Evolutionary conservation across 108 stramenopile species (phyloP).

Genomic region (Fistulifera pelliculosa): DNA sequence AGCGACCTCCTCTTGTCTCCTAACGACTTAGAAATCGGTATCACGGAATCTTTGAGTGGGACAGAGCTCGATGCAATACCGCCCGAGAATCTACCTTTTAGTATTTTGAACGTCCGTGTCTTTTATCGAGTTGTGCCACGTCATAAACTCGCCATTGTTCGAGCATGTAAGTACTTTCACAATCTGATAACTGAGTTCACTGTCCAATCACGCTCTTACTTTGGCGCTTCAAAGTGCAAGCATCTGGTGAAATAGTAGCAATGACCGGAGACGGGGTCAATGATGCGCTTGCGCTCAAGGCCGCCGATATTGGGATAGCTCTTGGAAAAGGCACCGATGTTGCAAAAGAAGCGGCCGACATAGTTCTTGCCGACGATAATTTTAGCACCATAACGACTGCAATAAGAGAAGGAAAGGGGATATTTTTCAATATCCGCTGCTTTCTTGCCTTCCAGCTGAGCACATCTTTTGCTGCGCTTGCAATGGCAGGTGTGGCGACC

Average conservation of each 20-base stretch:
- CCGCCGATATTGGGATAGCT: slow-evolving; percentile 96
- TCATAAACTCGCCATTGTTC: slow-evolving; percentile 92
- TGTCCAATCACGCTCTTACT: too few relatives aligned
- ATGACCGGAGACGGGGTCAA: slow-evolving; percentile 93
- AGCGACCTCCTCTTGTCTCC: slow-evolving; percentile 20
- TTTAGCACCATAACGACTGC: slow-evolving; percentile 87
- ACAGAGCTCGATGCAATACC: slow-evolving; percentile 74
- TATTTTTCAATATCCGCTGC: slow-evolving; percentile 98
- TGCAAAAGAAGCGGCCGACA: slow-evolving; percentile 95
- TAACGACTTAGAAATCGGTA: slow-evolving; percentile 18
- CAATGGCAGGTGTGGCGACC: slow-evolving; percentile 86
- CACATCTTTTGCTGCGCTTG: slow-evolving; percentile 91
- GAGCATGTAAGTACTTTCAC: slow-evolving; percentile 47
- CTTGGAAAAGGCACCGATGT: slow-evolving; percentile 98
- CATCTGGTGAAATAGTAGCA: slow-evolving; percentile 87
- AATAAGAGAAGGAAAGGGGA: slow-evolving; percentile 93
- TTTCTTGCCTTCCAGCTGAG: slow-evolving; percentile 93
- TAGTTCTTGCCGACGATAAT: slow-evolving; percentile 90
- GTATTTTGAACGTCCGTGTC: slow-evolving; percentile 70
- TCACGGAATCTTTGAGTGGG: slow-evolving; percentile 46
- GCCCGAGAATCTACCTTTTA: slow-evolving; percentile 43
- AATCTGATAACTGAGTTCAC: too few relatives aligned
- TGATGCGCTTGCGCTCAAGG: slow-evolving; percentile 93
- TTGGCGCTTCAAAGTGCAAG: slow-evolving; percentile 40
- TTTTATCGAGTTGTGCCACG: slow-evolving; percentile 92